Base-by-base conservation (phyloP, 257 asterid species). In the Ajuga chamaepitys region DNA sequence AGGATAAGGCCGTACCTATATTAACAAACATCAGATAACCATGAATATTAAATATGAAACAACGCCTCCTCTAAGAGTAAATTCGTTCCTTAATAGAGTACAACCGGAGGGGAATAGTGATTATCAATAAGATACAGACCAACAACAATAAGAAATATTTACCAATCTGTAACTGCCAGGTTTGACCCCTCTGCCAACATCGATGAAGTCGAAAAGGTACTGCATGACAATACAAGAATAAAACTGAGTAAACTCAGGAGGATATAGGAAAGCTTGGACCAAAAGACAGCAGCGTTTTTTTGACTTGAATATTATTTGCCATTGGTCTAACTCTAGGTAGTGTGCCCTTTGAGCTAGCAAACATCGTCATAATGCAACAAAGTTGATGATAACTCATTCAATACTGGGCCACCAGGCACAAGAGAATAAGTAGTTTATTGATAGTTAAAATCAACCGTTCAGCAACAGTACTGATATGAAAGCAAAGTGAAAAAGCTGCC, bases 111-210 rank as follows among this genome's bases (percentile, higher is more conserved):
- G 3, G 63, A 52, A 17, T 13, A 37, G 47, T 45, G 51, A 30
- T 30, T 14, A 64, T 58, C 54, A 47, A 61, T 44, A 47, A 12
- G 67, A 62, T 9, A 44, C 58, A 17, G 47, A 62, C 25, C 32
- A 28, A 32, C 35, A 40, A 16, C 11, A 18, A 14, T 22, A 34
- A 28, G 21, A 46, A 55, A 48, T 14, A 66, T 41, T 70, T 88
- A 90, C 99, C 96, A 94, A 74, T 94, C 93, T 86, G 83, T 94
- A 94, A 55, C 91, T 86, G 59, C 96, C 91, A 46, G 96, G 95
- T 79, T 80, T 90, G 76, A 88, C 77, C 50, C 63, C 89, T 82
- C 89, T 82, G 75, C 95, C 85, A 63, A 88, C 68, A 63, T 90
- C 99, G 42, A 94, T 88, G 86, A 83, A 94, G 82, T 94, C 89